Evolutionary conservation across 2,329 filamentous ascomycete species (phyloP).

Genomic region (Juglanconis juglandina): DNA sequence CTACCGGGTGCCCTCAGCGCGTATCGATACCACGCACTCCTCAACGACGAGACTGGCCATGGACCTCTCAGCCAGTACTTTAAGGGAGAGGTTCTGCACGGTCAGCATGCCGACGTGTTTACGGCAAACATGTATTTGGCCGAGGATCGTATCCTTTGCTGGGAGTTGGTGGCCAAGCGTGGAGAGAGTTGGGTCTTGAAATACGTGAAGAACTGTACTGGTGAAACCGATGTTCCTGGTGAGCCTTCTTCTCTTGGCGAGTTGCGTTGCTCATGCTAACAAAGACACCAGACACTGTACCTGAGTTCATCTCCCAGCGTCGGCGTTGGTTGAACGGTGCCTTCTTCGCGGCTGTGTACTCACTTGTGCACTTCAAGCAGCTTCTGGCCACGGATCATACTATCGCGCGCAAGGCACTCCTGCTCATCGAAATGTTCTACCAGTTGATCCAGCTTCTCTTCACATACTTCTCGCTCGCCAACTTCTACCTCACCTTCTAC

Average conservation of each 20-base stretch:
- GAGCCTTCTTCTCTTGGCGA: conserved; percentile 1
- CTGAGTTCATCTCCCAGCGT: conserved; percentile 95
- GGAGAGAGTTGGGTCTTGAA: conserved; percentile 96
- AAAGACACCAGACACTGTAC: conserved; percentile 69
- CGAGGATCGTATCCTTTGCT: conserved; percentile 85
- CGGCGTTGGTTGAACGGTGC: conserved; percentile 97
- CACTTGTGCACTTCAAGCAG: conserved; percentile 89
- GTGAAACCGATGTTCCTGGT: conserved; percentile 97
- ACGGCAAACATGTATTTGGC: conserved; percentile 95
- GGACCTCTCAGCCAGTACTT: conserved; percentile 97
- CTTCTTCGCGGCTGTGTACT: conserved; percentile 98
- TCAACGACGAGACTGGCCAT: conserved; percentile 94
- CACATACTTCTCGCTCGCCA: conserved; percentile 96
- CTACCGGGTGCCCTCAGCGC: conserved; percentile 91
- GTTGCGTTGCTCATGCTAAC: conserved; percentile 11
- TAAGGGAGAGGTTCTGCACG: conserved; percentile 96
- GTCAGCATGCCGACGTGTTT: conserved; percentile 93
- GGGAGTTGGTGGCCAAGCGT: conserved; percentile 93
- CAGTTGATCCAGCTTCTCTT: conserved; percentile 90
- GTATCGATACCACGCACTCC: conserved; percentile 91
- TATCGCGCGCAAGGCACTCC: conserved; percentile 78
- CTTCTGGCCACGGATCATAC: conserved; percentile 93
- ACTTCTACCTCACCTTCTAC: conserved; percentile 99
- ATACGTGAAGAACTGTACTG: conserved; percentile 93
- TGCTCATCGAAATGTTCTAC: conserved; percentile 94